These are phyloP conservation scores for Asterionellopsis glacialis DNA, from an alignment of 108 stramenopile genomes.

Conservation along the genomic window DNA sequence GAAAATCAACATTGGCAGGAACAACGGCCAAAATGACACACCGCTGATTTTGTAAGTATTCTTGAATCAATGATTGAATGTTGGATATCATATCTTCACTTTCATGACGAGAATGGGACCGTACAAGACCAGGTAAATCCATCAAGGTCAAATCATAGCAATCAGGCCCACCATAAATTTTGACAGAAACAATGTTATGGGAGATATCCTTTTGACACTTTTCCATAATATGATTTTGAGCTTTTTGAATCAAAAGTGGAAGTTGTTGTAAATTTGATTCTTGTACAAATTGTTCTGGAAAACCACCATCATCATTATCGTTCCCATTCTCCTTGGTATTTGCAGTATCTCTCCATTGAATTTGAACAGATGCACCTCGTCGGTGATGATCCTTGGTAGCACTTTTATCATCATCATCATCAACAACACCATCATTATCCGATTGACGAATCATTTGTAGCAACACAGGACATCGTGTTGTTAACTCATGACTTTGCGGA, in stretches of 20 bases:
- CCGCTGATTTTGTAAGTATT: slow-evolving; percentile 60
- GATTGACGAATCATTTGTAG: slow-evolving; percentile 21
- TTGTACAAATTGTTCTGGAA: neutral
- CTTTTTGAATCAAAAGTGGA: slow-evolving; percentile 31
- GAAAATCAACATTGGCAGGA: slow-evolving; percentile 82
- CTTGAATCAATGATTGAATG: slow-evolving; percentile 62
- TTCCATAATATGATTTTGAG: slow-evolving; percentile 49
- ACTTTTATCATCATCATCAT: no score
- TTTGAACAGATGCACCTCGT: slow-evolving; percentile 23
- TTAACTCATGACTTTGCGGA: slow-evolving; percentile 45
- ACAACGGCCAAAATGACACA: slow-evolving; percentile 78
- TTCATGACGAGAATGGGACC: slow-evolving; percentile 55
- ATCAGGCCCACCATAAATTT: slow-evolving; percentile 25
- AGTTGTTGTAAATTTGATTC: slow-evolving; percentile 2
- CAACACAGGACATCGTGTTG: slow-evolving; percentile 46
- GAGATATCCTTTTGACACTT: slow-evolving; percentile 36
- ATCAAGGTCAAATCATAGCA: slow-evolving; percentile 73
- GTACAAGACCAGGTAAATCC: slow-evolving; percentile 87
- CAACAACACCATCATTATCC: neutral
- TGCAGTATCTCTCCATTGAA: slow-evolving; percentile 26
- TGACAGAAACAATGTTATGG: slow-evolving; percentile 43
- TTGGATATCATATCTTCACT: slow-evolving; percentile 40
- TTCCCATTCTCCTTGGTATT: slow-evolving; percentile 3
- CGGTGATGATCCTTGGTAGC: slow-evolving; percentile 2
- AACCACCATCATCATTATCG: slow-evolving; percentile 8